Evolutionary conservation across 2,329 filamentous ascomycete species (phyloP), one percentile per base, ranked within the genome.

Genomic region (Verticillium klebahnii): DNA sequence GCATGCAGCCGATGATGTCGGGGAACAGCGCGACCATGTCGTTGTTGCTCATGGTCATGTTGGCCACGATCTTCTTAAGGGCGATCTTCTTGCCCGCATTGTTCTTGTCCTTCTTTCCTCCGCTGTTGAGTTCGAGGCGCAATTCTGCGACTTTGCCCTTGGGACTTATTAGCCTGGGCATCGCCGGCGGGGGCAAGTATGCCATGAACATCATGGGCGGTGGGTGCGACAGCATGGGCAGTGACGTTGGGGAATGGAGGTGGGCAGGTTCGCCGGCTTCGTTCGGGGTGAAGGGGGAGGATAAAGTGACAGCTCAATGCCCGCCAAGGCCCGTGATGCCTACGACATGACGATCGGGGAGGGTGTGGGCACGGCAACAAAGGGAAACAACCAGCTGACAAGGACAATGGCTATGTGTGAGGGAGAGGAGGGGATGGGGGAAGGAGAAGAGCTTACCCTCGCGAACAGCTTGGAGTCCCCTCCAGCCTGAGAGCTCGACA

Each of bases 31-130:
- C 93, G 61, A 98, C 90, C 95, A 99, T 99, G 77, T 99, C 95
- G 73, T 98, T 99, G 80, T 99, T 99, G 85, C 94, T 98, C 95
- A 99, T 99, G 67, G 95, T 99, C 95, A 99, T 99, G 75, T 99
- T 99, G 74, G 95, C 95, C 70, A 99, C 95, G 69, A 99, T 98
- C 84, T 97, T 97, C 85, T 99, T 99, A 66, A 99, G 84, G 12
- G 95, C 93, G 73, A 97, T 96, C 85, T 98, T 98, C 84, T 98
- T 99, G 67, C 88, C 87, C 55, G 89, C 85, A 78, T 92, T 90
- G 79, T 96, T 97, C 85, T 97, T 98, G 81, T 99, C 95, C 82
- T 98, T 99, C 83, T 96, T 97, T 68, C 91, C 90, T 74, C 93
- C 93, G 77, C 89, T 92, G 77, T 93, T 93, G 74, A 99, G 86